Evolutionary conservation across 495 filamentous ascomycete genomes (phyloP).

Genomic region (Recurvomyces mirabilis): DNA sequence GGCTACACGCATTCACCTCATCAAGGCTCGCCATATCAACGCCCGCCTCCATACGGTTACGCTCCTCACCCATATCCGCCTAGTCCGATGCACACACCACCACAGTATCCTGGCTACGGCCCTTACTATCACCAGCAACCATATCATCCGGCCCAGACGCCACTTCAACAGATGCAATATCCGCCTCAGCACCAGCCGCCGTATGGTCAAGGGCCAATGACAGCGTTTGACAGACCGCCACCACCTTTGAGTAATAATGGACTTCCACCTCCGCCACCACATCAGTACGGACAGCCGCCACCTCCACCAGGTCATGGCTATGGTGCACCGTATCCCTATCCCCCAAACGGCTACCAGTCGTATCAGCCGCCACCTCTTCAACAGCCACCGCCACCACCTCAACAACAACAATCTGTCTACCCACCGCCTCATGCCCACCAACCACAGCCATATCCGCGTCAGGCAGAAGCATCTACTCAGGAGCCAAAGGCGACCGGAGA

Average conservation of each 20-base stretch:
- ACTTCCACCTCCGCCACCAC: conserved; percentile 23
- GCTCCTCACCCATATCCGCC: conserved; percentile 33
- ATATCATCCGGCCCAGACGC: conserved; percentile 17
- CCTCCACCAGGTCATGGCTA: background rate
- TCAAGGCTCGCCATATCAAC: conserved; percentile 31
- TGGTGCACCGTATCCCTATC: conserved; percentile 4
- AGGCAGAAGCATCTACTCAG: background rate
- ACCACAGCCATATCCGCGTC: conserved; percentile 2
- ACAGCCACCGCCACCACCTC: background rate
- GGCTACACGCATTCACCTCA: conserved; percentile 43
- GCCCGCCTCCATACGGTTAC: conserved; percentile 35
- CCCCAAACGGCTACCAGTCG: conserved; percentile 4
- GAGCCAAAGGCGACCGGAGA: background rate
- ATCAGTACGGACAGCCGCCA: conserved; percentile 11
- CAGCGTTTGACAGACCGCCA: conserved; percentile 25
- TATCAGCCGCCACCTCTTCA: conserved; percentile 3
- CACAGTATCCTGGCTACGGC: conserved; percentile 17
- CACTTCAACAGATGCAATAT: conserved; percentile 23
- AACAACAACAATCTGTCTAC: conserved; percentile 2
- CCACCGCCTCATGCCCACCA: conserved; percentile 5
- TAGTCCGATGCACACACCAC: conserved; percentile 26
- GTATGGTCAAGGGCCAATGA: conserved; percentile 12
- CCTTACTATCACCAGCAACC: conserved; percentile 19
- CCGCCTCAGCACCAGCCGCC: conserved; percentile 19
- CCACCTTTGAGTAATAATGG: conserved; percentile 22